Percentiles rank a stretch among this genome's conserved stretches.
phyloP scores from a whole-genome alignment of 2,329 filamentous ascomycete species.

The Arthrobotrys iridis region DNA sequence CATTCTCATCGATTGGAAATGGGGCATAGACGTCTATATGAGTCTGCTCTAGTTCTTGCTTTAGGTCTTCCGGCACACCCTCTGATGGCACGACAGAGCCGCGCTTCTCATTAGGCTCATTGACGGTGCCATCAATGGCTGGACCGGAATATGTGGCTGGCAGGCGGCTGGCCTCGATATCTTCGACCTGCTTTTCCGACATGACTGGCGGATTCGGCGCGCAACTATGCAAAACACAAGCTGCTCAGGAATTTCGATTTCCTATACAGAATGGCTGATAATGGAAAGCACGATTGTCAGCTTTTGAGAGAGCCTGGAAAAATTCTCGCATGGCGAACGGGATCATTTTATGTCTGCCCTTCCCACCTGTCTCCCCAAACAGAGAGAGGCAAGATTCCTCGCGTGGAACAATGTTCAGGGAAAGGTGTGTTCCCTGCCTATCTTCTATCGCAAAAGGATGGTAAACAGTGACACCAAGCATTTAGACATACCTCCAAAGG shows the following conservation, averaged over 20 bases:
- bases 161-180: conserved; percentile 43
- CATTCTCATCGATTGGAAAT: conserved; percentile 63
- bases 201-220: conserved; percentile 25
- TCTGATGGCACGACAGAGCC: conserved; percentile 45
- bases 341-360: conserved; percentile 35
- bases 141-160: conserved; percentile 13
- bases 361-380: neutral
- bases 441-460: conserved; percentile 45
- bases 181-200: conserved; percentile 49
- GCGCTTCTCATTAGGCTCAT: conserved; percentile 23
- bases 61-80: conserved; percentile 43
- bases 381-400: conserved; percentile 16
- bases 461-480: conserved; percentile 28
- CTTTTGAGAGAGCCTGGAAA: conserved; percentile 9
- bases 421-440: conserved; percentile 22
- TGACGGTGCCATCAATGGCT: conserved; percentile 21
- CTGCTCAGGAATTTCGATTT: conserved; percentile 14
- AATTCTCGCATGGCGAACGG: conserved; percentile 7
- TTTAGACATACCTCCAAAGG: conserved; percentile 39
- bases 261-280: conserved; percentile 14
- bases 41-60: conserved; percentile 46
- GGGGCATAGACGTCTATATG: conserved; percentile 59
- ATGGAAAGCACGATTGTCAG: conserved; percentile 43
- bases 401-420: conserved; percentile 33
- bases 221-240: conserved; percentile 13